A percentile compares a stretch with the other conserved stretches of the same genome.
phyloP scores from a whole-genome alignment of 2,329 filamentous ascomycete genomes.

The Amesomyces nigricolor region DNA sequence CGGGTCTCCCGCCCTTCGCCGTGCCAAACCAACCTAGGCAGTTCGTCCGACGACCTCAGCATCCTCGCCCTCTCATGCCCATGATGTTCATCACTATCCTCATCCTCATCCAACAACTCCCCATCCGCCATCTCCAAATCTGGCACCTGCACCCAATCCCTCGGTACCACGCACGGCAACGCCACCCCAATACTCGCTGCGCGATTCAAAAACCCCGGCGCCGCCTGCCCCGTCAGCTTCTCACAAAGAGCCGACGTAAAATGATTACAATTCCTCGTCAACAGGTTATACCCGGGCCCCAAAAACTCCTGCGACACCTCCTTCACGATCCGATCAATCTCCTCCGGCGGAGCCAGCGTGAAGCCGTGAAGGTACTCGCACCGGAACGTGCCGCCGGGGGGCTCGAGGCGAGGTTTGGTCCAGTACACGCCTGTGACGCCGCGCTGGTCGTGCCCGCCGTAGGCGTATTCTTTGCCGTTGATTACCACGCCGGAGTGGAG shows the following conservation, averaged over 20 bases:
- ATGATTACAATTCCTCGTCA: constrained; percentile 84
- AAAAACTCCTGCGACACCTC: constrained; percentile 66
- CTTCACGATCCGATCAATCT: constrained; percentile 66
- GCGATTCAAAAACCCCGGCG: constrained; percentile 73
- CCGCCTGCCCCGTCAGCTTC: constrained; percentile 63
- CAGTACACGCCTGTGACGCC: constrained; percentile 76
- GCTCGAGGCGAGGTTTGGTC: constrained; percentile 66
- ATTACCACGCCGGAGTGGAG: constrained; percentile 81
- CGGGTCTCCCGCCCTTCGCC: constrained; percentile 11
- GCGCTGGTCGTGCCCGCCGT: constrained; percentile 69
- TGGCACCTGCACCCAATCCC: constrained; percentile 75
- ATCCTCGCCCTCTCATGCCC: constrained; percentile 27
- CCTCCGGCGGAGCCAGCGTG: constrained; percentile 60
- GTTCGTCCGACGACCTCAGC: constrained; percentile 25
- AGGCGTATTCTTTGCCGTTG: constrained; percentile 75
- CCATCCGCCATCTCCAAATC: constrained; percentile 56
- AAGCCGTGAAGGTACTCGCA: constrained; percentile 74
- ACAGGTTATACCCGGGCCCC: constrained; percentile 71
- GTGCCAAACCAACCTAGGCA: constrained; percentile 22
- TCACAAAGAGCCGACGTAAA: constrained; percentile 74
- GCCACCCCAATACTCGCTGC: constrained; percentile 79
- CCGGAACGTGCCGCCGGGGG: constrained; percentile 72
- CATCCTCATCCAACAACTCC: constrained; percentile 24
- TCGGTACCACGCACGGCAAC: constrained; percentile 74
- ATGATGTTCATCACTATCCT: constrained; percentile 10